Evolutionary conservation across 305 asterid genomes (phyloP), one percentile per base, ranked within the genome.

Genomic region (Stenogyne calaminthoides): DNA sequence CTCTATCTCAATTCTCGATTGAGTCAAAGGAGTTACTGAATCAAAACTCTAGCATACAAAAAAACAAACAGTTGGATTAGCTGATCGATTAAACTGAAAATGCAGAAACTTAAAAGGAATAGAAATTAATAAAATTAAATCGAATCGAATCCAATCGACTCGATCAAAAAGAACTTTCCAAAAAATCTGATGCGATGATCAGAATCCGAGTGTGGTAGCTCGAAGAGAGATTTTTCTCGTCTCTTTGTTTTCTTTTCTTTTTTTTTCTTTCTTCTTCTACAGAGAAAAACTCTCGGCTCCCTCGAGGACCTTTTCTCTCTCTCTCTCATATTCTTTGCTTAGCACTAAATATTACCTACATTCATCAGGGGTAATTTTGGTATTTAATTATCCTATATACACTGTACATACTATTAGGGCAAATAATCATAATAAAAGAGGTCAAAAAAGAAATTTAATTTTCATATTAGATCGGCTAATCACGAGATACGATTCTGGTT

Each of bases 321-420:
- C 55, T 72, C 55, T 47, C 27, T 34, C 69, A n/a, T 68, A 78
- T 78, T 70, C 81, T 67, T 72, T 78, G 67, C 81, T 78, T 78
- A 72, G 72, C 72, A 67, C 74, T 40, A 51, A 70, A 78, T 74
- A 72, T 73, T 72, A 47, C 81, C 80, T 19, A 14, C 39, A 16
- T 12, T 27, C 5, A 0, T 16, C 39, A 19, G 2, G 36, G 62
- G 15, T 69, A 19, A 7, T 18, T 54, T 10, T 19, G 22, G 49
- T 29, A 27, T 70, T 68, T 69, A 11, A 0, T n/a, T 40, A 9
- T 7, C 56, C 3, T 8, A 3, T 19, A 14, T 55, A 55, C 60
- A 55, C 7, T 18, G 29, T 52, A 52, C 54, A 46, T 14, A 46
- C 3, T 49, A 49, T 16, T 49, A 49, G 56, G 56, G 56, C 22